Evolutionary conservation across 2,329 filamentous ascomycete genomes (phyloP), one percentile per base, ranked within the genome.

Genomic region (Ascochyta koolunga): DNA sequence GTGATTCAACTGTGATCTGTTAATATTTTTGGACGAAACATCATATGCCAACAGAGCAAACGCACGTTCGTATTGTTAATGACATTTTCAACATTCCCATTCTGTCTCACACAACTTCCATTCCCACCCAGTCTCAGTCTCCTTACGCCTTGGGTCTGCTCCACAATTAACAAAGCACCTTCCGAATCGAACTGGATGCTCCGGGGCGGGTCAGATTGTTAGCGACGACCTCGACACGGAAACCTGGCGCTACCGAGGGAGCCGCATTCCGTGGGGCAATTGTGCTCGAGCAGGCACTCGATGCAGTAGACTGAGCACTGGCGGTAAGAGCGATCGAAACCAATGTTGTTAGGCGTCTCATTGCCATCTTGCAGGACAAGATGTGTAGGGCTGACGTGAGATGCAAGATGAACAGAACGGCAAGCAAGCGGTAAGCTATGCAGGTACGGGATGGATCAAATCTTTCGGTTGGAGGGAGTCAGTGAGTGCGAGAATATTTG

Each of bases 161-260:
- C 77, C 19, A 82, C 75, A 5, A 83, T 77, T n/a, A 83, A 71
- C 32, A 83, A 67, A 51, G 77, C 77, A 18, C 80, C 81, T 41
- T 72, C 67, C 18, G 58, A 68, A 68, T 83, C 81, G 59, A 82
- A 80, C 10, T 73, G 66, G 38, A 83, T 76, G 10, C 77, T 76
- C 16, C 81, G 75, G 13, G 81, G 16, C 68, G 66, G 22, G 68
- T 72, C 35, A 83, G 64, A 9, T 75, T 74, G 18, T 76, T 78
- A 9, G 79, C 79, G 37, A 82, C 77, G 10, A 82, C 72, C 48
- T 76, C 72, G 5, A 76, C 76, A 22, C 68, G 62, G 58, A 77
- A 80, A 11, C 77, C 78, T 16, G 68, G 58, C 11, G 76, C 76
- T 16, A 80, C 68, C 15, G 76, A 78, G 31, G 78, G 77, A 45